A percentile compares a stretch with the other conserved stretches of the same genome.
These are phyloP conservation scores for Talinum fruticosum DNA, from an alignment of 148 eudicot species.

Conservation along the genomic window DNA sequence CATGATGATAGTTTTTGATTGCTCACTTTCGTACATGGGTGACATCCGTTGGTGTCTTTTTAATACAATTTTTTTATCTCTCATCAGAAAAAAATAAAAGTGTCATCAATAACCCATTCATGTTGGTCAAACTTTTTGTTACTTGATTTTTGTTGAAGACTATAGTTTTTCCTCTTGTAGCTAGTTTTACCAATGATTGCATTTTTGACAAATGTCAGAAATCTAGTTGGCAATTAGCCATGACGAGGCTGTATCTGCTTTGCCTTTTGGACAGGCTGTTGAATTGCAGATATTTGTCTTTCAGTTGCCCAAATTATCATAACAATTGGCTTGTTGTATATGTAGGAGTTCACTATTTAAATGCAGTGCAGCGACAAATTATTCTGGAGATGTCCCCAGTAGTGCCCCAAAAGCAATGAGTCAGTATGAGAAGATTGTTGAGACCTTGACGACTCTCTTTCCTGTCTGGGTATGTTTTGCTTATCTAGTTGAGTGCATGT, in stretches of 20 bases:
- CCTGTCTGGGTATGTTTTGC: conserved; percentile 81
- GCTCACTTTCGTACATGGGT: too few relatives aligned
- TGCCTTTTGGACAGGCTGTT: background rate
- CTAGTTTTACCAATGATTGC: background rate
- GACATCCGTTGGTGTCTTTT: too few relatives aligned
- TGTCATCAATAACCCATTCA: too few relatives aligned
- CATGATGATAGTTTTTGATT: too few relatives aligned
- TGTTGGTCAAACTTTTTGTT: too few relatives aligned
- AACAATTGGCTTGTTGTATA: conserved; percentile 15
- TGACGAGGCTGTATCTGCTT: too few relatives aligned
- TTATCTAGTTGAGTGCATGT: background rate
- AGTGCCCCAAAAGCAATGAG: conserved; percentile 46
- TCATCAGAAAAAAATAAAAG: too few relatives aligned
- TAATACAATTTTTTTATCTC: too few relatives aligned
- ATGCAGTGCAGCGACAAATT: conserved; percentile 80
- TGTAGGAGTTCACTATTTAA: conserved; percentile 47
- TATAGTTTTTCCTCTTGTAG: background rate
- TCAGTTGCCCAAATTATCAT: background rate
- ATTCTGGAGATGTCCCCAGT: conserved; percentile 69
- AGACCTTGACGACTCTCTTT: conserved; percentile 90
- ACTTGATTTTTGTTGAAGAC: conserved; percentile 1
- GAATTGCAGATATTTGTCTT: conserved; percentile 2
- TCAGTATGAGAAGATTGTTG: conserved; percentile 83
- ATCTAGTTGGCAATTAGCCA: too few relatives aligned
- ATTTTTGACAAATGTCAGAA: background rate